Conservation (phyloP, 805 yeast species). For the Wickerhamiella occidentalis region DNA sequence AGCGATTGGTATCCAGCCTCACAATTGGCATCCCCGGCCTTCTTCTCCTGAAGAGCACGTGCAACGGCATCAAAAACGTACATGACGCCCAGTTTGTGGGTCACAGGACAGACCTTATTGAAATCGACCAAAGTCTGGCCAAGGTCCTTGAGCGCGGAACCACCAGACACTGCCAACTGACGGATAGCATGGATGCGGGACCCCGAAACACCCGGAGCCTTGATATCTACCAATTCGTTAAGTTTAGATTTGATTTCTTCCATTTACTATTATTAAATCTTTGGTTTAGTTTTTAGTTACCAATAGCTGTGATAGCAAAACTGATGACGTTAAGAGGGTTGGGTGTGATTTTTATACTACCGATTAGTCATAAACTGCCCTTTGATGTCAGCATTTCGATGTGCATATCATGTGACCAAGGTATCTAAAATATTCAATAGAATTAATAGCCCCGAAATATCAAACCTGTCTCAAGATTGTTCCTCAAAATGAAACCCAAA, state of each 20-base stretch:
- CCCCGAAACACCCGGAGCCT: slow-evolving; percentile 86
- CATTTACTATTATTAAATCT: slow-evolving; percentile 10
- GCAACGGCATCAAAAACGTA: slow-evolving; percentile 89
- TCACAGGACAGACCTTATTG: slow-evolving; percentile 57
- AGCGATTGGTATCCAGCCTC: slow-evolving; percentile 27
- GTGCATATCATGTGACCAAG: no score
- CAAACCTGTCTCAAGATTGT: no score
- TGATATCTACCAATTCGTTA: slow-evolving; percentile 24
- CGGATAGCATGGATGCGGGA: slow-evolving; percentile 72
- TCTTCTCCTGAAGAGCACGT: slow-evolving; percentile 69
- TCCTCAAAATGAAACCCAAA: no score
- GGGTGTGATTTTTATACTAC: background rate
- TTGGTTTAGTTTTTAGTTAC: slow-evolving; percentile 4
- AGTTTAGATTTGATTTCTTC: slow-evolving; percentile 13
- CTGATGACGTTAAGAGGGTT: background rate
- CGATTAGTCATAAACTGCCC: background rate
- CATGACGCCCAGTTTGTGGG: slow-evolving; percentile 82
- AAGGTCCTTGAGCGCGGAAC: slow-evolving; percentile 23
- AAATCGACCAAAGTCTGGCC: slow-evolving; percentile 47
- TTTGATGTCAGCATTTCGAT: no score
- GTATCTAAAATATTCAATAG: no score
- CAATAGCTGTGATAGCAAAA: background rate
- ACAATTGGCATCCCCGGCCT: slow-evolving; percentile 31
- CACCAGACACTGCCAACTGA: slow-evolving; percentile 58
- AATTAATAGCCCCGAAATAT: no score